Conservation (phyloP, 257 asterid genomes). For the Rubia yunnanensis region DNA sequence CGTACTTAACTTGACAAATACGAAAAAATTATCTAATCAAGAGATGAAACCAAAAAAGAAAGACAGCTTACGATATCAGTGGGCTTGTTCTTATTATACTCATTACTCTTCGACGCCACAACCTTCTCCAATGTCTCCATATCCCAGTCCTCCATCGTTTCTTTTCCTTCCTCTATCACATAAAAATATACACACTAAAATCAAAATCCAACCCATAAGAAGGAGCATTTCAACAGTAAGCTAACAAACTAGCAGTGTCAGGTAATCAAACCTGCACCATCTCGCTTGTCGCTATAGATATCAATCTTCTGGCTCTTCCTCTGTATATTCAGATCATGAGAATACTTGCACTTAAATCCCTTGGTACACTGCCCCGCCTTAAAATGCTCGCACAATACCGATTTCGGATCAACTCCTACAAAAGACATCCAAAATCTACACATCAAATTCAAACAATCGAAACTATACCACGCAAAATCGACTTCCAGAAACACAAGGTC, state of each 20-base stretch:
- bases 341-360: constrained; percentile 95
- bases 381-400: constrained; percentile 72
- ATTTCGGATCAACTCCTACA: constrained; percentile 92
- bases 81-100: constrained; percentile 93
- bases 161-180: constrained; percentile 20
- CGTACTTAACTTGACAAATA: not conserved
- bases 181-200: constrained; percentile 6
- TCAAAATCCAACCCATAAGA: constrained; percentile 3
- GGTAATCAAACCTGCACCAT: constrained; percentile 30
- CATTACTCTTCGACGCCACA: constrained; percentile 73
- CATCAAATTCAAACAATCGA: not conserved
- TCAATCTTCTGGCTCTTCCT: constrained; percentile 96
- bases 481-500: not conserved
- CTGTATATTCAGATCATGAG: constrained; percentile 88
- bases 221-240: not conserved
- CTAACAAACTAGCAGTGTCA: constrained; percentile 3
- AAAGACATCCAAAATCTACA: not conserved
- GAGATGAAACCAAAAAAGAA: constrained; percentile 1
- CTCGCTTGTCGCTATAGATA: constrained; percentile 72
- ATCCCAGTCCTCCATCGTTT: constrained; percentile 97
- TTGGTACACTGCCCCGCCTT: constrained; percentile 84
- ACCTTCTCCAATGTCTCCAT: constrained; percentile 82
- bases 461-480: not conserved
- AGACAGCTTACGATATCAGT: constrained; percentile 68
- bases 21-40: not conserved